phyloP scores from a whole-genome alignment of 495 filamentous ascomycete genomes.

The Penicillium cinerascens region DNA sequence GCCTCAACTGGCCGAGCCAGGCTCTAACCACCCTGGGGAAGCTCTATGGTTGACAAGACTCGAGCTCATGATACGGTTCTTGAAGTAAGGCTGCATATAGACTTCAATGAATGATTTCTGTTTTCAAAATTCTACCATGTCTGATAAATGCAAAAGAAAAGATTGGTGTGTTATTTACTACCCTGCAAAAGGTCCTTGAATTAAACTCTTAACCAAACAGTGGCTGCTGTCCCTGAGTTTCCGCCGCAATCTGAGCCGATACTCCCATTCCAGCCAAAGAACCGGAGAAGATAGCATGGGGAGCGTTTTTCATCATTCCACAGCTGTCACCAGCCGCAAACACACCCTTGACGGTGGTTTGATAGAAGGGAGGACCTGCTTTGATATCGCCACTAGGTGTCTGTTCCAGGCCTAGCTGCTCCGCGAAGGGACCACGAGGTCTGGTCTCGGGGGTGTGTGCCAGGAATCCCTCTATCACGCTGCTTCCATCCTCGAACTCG shows the following conservation, averaged over 20 bases:
- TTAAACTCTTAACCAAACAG: not conserved
- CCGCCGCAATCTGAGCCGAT: not conserved
- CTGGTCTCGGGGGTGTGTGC: slow-evolving; percentile 9
- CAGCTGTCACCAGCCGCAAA: slow-evolving; percentile 39
- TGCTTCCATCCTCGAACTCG: not conserved
- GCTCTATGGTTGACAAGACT: too few relatives aligned
- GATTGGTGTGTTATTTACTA: too few relatives aligned
- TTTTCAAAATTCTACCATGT: too few relatives aligned
- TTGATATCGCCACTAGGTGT: slow-evolving; percentile 28
- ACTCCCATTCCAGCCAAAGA: not conserved
- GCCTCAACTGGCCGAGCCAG: not conserved
- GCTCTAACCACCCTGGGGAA: too few relatives aligned
- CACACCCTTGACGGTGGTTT: slow-evolving; percentile 33
- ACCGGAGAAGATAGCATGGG: not conserved
- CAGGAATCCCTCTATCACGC: not conserved
- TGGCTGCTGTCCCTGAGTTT: not conserved
- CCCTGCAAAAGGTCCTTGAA: too few relatives aligned
- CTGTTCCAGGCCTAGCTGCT: slow-evolving; percentile 32
- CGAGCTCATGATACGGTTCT: too few relatives aligned
- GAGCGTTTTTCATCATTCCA: slow-evolving; percentile 11
- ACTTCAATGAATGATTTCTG: too few relatives aligned
- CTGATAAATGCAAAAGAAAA: too few relatives aligned
- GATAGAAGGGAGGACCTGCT: slow-evolving; percentile 23
- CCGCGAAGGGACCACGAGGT: slow-evolving; percentile 17
- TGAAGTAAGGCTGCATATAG: too few relatives aligned